Evolutionary conservation across 106 monocot species (phyloP).

Genomic region (Narthecium ossifragum): DNA sequence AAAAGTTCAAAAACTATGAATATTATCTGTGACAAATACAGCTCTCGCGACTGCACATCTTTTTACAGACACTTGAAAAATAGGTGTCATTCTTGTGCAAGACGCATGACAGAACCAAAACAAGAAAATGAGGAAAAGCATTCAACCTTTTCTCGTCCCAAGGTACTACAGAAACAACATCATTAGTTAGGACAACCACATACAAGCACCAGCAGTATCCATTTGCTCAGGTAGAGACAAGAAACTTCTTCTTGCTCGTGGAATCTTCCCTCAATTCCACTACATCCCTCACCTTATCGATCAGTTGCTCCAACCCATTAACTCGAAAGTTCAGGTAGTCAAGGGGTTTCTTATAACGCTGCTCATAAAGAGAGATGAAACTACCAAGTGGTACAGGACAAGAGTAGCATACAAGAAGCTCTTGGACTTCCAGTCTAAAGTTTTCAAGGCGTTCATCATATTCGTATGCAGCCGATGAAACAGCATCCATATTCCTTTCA

Average conservation of each 20-base stretch:
- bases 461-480: slow-evolving; percentile 10
- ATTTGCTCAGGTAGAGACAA: slow-evolving; percentile 35
- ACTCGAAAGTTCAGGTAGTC: slow-evolving; percentile 57
- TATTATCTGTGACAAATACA: no score
- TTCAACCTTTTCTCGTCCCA: no score
- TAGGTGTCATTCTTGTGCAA: no score
- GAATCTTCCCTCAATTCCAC: slow-evolving; percentile 46
- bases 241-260: slow-evolving; percentile 44
- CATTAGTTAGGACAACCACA: no score
- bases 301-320: slow-evolving; percentile 53
- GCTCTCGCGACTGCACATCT: no score
- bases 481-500: slow-evolving; percentile 18
- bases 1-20: no score
- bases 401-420: slow-evolving; percentile 81
- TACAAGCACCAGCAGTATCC: not conserved
- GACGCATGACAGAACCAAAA: no score
- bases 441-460: slow-evolving; percentile 23
- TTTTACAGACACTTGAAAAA: no score
- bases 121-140: no score
- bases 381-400: slow-evolving; percentile 39
- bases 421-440: slow-evolving; percentile 69
- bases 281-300: slow-evolving; percentile 72
- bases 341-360: slow-evolving; percentile 65
- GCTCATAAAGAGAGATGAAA: slow-evolving; percentile 60
- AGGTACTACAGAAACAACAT: no score